A percentile compares a stretch with the other conserved stretches of the same genome.
Conservation (phyloP, 139 green algal genomes). For the Raphidocelis subcapitata region DNA sequence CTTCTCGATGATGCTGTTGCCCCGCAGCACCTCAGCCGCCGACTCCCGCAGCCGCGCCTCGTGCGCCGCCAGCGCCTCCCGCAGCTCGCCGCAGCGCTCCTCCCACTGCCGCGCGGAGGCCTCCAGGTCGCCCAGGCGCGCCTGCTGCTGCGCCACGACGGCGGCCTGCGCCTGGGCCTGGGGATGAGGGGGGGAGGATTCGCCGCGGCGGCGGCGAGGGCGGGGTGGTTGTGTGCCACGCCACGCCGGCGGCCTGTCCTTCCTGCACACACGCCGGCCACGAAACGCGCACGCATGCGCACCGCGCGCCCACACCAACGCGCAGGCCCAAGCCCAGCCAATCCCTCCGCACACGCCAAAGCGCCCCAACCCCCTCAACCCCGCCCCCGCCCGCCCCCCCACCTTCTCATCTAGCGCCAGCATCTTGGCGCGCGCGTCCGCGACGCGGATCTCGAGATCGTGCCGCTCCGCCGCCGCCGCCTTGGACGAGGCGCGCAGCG, state of each 20-base stretch:
- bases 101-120: conserved; percentile 47
- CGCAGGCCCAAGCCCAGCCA: no score
- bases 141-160: conserved; percentile 57
- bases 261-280: no score
- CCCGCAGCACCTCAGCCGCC: conserved; percentile 71
- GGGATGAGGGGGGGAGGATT: neutral
- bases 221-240: no score
- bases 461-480: conserved; percentile 45
- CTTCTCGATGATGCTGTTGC: conserved; percentile 79
- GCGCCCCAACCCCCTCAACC: neutral
- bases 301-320: no score
- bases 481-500: conserved; percentile 36
- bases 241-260: no score
- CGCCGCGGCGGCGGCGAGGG: neutral
- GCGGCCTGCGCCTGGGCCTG: conserved; percentile 31
- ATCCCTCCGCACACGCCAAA: neutral
- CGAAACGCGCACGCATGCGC: no score
- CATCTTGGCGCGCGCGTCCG: conserved; percentile 49
- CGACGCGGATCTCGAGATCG: conserved; percentile 53
- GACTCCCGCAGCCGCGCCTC: conserved; percentile 51
- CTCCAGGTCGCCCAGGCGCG: conserved; percentile 67
- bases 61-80: conserved; percentile 38
- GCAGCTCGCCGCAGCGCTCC: conserved; percentile 62
- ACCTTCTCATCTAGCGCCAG: conserved; percentile 77
- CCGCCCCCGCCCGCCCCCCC: neutral